Evolutionary conservation across 1,284 basidiomycete genomes (phyloP), one percentile per base, ranked within the genome.

Genomic region (Irpex lacteus): DNA sequence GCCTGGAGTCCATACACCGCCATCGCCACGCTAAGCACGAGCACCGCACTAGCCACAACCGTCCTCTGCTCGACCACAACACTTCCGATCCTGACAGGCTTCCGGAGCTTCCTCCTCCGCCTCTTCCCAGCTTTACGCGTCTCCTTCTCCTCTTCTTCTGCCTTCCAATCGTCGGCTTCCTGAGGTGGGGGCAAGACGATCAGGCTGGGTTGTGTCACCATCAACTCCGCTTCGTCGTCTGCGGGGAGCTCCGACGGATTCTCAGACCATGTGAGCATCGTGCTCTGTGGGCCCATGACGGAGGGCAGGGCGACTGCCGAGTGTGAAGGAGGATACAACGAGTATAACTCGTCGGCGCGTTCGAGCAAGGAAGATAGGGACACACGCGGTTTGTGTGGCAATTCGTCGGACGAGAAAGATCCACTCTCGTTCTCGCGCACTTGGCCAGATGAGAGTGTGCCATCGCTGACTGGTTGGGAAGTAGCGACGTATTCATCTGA

Each of bases 221-320:
- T 86, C 6, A 77, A 75, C 73, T 91, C 90, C 5, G 89, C 85
- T 58, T 82, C 84, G 65, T 83, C 80, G 66, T 88, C 88, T 0
- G 71, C 68, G 0, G 82, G 83, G 56, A 85, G 73, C 37, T 76
- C 70, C 0, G 70, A 47, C 0, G 73, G 68, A 56, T 76, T 70
- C 66, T 83, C 79, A 18, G 79, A 83, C 88, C 88, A 90, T 15
- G 89, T 90, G 70, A 80, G 77, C 68, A 84, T 74, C 34, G 75
- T 81, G 68, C 84, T 85, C 62, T 90, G 84, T 0, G 88, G 89
- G 13, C 91, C 92, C 81, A 93, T 85, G 59, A 90, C 89, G 26
- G 80, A 77, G 2, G 81, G 76, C n/a, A 92, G 75, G 7, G 69
- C 74, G 18, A 92, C 76, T 0, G 68, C 70, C 47, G 82, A 78